Base-by-base conservation (phyloP, 257 asterid species). In the Asclepias syriaca region DNA sequence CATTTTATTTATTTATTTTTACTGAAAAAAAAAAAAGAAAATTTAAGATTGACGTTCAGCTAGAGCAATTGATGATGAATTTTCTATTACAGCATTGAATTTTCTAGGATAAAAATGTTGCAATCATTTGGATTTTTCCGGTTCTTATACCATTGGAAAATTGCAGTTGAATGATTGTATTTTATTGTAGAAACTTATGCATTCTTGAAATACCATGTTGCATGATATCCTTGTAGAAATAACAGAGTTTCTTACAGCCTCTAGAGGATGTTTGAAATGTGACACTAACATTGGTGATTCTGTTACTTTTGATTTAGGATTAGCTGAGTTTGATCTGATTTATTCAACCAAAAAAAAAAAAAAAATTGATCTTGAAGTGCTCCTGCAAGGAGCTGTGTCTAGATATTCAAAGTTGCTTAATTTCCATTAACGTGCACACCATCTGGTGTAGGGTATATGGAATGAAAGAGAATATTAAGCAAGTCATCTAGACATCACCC, bases 31-130 rank as follows among this genome's bases (percentile, higher is more conserved):
- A 34, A 4, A 34, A 34, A 29, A 29, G 2, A 29, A 29, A 29
- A 29, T 29, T 34, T 34, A 34, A 34, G 48, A 43, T 43, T 43
- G 48, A 43, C 6, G 10, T 43, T 43, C 1, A 43, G 48, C 10
- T 43, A 43, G 46, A 8, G 53, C 40, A 55, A 13, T 2, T 1
- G 37, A 37, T 10, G 22, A 14, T 53, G 29, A 40, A 60, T 53
- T 69, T 78, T 53, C 19, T 65, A 40, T 37, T 63, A 63, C 48
- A 16, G 46, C 32, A 66, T 59, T 68, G 74, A 69, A 65, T 29
- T 39, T 34, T 55, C 27, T 16, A 51, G 22, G 74, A 66, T 57
- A 59, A 66, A 68, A 60, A 12, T n/a, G 60, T 55, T 75, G 65
- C 50, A 32, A 50, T 29, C 32, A 15, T 64, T 64, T 50, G 16